Evolutionary conservation across 2,329 filamentous ascomycete genomes (phyloP).

Genomic region (Nemania sp.): DNA sequence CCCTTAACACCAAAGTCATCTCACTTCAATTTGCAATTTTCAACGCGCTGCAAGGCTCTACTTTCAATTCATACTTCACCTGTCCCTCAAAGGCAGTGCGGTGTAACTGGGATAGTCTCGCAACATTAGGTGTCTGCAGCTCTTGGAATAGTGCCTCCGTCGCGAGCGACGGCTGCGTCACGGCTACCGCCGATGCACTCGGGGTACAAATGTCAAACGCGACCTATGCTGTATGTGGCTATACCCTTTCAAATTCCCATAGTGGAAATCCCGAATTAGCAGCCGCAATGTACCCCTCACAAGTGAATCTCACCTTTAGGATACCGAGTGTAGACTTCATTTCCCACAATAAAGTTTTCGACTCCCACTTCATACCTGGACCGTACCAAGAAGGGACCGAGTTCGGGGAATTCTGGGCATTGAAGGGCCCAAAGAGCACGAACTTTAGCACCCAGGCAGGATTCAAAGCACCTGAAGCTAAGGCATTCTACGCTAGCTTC

Average conservation of each 20-base stretch:
- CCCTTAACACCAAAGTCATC: conserved; percentile 31
- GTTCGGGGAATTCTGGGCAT: conserved; percentile 34
- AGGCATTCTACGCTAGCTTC: conserved; percentile 33
- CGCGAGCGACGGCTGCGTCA: conserved; percentile 9
- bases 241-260: conserved; percentile 16
- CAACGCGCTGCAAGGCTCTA: conserved; percentile 26
- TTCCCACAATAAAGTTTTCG: conserved; percentile 22
- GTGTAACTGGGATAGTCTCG: conserved; percentile 32
- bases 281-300: not conserved
- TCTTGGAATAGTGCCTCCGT: conserved; percentile 30
- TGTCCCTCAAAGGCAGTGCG: conserved; percentile 33
- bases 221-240: conserved; percentile 16
- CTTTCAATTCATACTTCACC: conserved; percentile 31
- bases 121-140: conserved; percentile 36
- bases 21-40: conserved; percentile 31
- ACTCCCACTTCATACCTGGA: conserved; percentile 13
- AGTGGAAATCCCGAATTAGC: conserved; percentile 10
- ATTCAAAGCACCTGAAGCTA: conserved; percentile 25
- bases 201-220: not conserved
- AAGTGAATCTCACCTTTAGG: not conserved
- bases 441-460: conserved; percentile 3
- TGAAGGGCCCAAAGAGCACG: conserved; percentile 12
- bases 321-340: conserved; percentile 15
- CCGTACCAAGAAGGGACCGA: not conserved
- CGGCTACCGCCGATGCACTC: too few species aligned